phyloP scores from a whole-genome alignment of 768 basidiomycete species.

The Podaxis carcinomalis region DNA sequence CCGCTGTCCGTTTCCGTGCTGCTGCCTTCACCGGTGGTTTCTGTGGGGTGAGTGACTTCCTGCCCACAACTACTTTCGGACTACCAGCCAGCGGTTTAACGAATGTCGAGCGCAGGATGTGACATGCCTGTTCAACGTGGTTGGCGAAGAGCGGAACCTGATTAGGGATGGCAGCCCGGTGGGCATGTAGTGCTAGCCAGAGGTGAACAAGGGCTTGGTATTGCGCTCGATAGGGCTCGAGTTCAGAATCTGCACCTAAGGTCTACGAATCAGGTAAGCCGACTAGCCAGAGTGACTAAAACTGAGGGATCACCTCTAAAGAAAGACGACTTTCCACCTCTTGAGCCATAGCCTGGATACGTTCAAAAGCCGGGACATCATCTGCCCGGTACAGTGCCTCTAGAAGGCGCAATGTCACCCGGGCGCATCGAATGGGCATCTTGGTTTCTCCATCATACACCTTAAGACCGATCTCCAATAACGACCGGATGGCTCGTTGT shows the following conservation, averaged over 20 bases:
- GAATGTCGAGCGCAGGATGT: constrained; percentile 28
- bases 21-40: not conserved
- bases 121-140: constrained; percentile 53
- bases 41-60: constrained; percentile 13
- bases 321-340: constrained; percentile 39
- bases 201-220: constrained; percentile 56
- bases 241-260: constrained; percentile 28
- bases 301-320: constrained; percentile 30
- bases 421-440: constrained; percentile 57
- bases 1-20: constrained; percentile 1
- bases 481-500: constrained; percentile 27
- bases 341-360: constrained; percentile 31
- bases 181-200: constrained; percentile 69
- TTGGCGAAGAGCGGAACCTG: constrained; percentile 41
- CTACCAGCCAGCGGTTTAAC: constrained; percentile 7
- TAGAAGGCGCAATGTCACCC: constrained; percentile 50
- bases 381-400: constrained; percentile 42
- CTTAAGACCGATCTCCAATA: constrained; percentile 46
- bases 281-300: not conserved
- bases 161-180: constrained; percentile 44
- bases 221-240: constrained; percentile 35
- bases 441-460: constrained; percentile 39
- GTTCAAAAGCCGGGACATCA: constrained; percentile 24
- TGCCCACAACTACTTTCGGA: constrained; percentile 17
- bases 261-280: constrained; percentile 20